These are phyloP conservation scores for Colletotrichum nymphaeae DNA, from an alignment of 2,329 filamentous ascomycete species.

Conservation along the genomic window DNA sequence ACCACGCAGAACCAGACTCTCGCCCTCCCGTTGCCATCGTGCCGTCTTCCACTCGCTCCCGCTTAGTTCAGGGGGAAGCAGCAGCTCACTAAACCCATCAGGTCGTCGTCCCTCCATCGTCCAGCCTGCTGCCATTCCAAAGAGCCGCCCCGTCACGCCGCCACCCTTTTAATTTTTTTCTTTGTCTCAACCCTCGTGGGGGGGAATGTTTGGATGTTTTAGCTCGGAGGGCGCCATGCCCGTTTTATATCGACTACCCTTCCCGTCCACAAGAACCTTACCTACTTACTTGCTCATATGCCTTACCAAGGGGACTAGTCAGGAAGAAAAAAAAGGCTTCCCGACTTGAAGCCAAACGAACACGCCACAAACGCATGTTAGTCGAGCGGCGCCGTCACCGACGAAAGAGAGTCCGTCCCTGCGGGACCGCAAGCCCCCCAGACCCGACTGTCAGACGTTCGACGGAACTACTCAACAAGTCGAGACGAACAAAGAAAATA, in stretches of 20 bases:
- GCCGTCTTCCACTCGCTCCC: not conserved
- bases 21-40: not conserved
- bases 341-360: not conserved
- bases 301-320: not conserved
- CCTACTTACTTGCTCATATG: not conserved
- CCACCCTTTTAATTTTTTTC: not conserved
- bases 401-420: not conserved
- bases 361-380: constrained; percentile 16
- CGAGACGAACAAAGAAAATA: constrained; percentile 5
- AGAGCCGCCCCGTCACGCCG: not conserved
- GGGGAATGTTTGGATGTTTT: constrained; percentile 6
- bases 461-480: not conserved
- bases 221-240: not conserved
- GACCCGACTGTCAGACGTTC: not conserved
- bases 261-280: not conserved
- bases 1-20: not conserved
- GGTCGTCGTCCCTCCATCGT: not conserved
- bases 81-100: not conserved
- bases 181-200: not conserved
- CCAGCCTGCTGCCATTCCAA: constrained; percentile 1
- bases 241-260: too few relatives aligned
- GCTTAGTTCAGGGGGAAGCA: not conserved
- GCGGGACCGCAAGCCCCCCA: not conserved
- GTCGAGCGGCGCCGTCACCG: not conserved
- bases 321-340: not conserved